phyloP scores from a whole-genome alignment of 2,329 filamentous ascomycete genomes.

The Arthroderma uncinatum region DNA sequence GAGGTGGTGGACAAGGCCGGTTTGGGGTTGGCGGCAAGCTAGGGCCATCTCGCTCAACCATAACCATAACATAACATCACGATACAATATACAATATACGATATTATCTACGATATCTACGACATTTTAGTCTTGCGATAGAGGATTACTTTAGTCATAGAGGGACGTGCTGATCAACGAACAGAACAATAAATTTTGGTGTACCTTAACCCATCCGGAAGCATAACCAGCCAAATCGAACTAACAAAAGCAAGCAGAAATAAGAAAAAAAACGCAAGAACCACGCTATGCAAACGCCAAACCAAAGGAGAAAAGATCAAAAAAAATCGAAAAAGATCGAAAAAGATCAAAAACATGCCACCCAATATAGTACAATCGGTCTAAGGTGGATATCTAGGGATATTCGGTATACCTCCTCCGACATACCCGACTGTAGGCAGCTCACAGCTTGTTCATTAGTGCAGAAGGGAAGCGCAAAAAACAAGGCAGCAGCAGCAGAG shows the following conservation, averaged over 20 bases:
- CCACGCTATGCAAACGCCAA: constrained; percentile 7
- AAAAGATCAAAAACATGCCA: not conserved
- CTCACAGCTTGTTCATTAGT: not conserved
- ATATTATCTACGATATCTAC: not conserved
- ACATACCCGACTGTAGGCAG: constrained; percentile 4
- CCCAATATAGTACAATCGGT: constrained; percentile 6
- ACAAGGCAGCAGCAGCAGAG: not conserved
- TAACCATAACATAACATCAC: not conserved
- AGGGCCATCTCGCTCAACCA: not conserved
- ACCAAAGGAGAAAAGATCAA: not conserved
- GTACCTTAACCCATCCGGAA: not conserved
- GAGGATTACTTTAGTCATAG: too few species aligned
- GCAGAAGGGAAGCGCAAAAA: too few species aligned
- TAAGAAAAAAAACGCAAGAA: not conserved
- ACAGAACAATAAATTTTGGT: not conserved
- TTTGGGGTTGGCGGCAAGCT: not conserved
- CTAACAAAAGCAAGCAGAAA: not conserved
- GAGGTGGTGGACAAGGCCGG: too few species aligned
- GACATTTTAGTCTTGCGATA: not conserved
- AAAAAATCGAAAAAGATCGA: not conserved
- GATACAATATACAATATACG: too few species aligned
- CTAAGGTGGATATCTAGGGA: constrained; percentile 3
- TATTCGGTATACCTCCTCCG: constrained; percentile 4
- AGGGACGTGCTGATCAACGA: not conserved
- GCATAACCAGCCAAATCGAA: not conserved